Base-by-base conservation (phyloP, 2,329 filamentous ascomycete genomes). In the Ceratocystis cacaofunesta region DNA sequence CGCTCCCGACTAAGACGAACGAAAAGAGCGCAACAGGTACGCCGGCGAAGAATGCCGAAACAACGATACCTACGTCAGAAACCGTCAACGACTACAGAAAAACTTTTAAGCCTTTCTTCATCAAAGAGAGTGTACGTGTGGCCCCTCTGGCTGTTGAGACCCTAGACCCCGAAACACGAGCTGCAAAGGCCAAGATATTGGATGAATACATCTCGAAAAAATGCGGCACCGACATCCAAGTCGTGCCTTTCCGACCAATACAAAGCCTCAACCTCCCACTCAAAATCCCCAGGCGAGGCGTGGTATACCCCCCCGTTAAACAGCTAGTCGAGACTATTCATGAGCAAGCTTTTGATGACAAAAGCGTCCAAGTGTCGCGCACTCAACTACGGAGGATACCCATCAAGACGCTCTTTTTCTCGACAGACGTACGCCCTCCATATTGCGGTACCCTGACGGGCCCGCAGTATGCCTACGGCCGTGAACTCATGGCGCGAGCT, bases 71-170 rank as follows among this genome's bases (percentile, higher is more conserved):
- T 8, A 19, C 58, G 36, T 3, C n/a, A 36, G 60, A 62, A 46
- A 28, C 66, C 2, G 65, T 69, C 19, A 79, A 82, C 0, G 80
- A 83, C 57, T 92, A 90, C 69, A 77, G 88, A 19, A 85, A 84
- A 69, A 78, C 80, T 44, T 97, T 97, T 71, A 82, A 90, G 41
- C 85, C 89, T 0, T 97, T 96, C 73, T 92, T 88, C 68, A 72
- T 94, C 58, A 87, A 90, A 67, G 80, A 85, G 2, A 82, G 90
- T 71, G 88, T 90, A 1, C 82, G 76, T n/a, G 70, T 96, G 64
- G 90, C 91, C 0, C 79, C 80, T 0, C 76, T 79, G 61, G 78
- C 77, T 1, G 19, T n/a, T 5, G 83, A 83, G 32, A 73, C 79
- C 48, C 79, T 86, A 72, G 85, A 89, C 69, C 72, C 80, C 1